Conservation (phyloP, 139 green algal species). For the Asterochloris erici region DNA sequence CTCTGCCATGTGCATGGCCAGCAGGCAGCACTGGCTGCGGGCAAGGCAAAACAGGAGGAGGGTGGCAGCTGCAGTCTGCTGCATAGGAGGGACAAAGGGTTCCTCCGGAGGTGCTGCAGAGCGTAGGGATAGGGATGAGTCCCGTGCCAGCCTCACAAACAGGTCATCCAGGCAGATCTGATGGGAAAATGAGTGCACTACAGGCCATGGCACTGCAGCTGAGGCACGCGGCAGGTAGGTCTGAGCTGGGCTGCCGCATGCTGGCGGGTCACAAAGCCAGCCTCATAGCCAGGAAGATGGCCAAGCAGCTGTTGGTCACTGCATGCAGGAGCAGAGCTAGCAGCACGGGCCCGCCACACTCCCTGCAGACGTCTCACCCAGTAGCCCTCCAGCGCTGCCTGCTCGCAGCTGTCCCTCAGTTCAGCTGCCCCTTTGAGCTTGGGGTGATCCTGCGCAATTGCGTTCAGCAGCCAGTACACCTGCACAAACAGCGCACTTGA, state of each 20-base stretch:
- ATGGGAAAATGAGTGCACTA: too few species aligned
- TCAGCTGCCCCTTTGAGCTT: conserved; percentile 46
- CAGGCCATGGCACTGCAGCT: too few species aligned
- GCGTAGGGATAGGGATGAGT: too few species aligned
- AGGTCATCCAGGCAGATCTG: too few species aligned
- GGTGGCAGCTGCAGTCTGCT: not conserved
- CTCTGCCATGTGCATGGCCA: not conserved
- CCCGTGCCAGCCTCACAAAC: too few species aligned
- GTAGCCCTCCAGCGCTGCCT: conserved; percentile 68
- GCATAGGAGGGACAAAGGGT: too few species aligned
- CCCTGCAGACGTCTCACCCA: conserved; percentile 47
- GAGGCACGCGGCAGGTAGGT: too few species aligned
- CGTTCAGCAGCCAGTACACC: conserved; percentile 88
- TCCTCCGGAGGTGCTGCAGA: too few species aligned
- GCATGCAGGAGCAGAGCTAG: not conserved
- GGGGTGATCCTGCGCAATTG: conserved; percentile 82
- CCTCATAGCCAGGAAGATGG: too few species aligned
- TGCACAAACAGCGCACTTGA: conserved; percentile 30
- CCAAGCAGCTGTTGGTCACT: too few species aligned
- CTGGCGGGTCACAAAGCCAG: too few species aligned
- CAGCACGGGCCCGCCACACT: not conserved
- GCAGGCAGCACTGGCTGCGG: not conserved
- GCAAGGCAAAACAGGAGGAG: not conserved
- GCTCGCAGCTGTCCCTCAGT: conserved; percentile 62
- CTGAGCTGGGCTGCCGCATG: too few species aligned